Evolutionary conservation across 805 yeast genomes (phyloP).

Genomic region (Saturnispora diversa): DNA sequence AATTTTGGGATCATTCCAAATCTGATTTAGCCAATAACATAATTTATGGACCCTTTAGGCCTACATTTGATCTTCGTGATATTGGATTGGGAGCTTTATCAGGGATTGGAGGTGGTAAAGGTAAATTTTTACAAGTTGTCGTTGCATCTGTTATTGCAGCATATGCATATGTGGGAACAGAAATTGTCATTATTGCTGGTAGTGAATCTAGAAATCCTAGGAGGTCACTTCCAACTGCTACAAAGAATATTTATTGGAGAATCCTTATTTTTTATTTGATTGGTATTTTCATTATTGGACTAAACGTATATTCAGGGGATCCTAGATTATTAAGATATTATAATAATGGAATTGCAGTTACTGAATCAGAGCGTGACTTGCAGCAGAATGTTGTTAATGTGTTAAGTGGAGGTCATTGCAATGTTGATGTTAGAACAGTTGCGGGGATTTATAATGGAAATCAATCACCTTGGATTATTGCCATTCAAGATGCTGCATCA

Average conservation of each 20-base stretch:
- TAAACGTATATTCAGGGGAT: constrained; percentile 72
- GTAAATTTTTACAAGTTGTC: constrained; percentile 52
- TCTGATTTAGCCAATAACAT: constrained; percentile 40
- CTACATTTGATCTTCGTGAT: constrained; percentile 60
- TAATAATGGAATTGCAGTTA: constrained; percentile 25
- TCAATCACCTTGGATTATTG: constrained; percentile 52
- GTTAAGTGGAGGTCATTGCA: constrained; percentile 26
- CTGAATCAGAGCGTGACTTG: constrained; percentile 15
- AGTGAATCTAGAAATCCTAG: constrained; percentile 82
- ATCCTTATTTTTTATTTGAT: constrained; percentile 56
- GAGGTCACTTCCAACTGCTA: constrained; percentile 67
- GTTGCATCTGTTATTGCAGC: constrained; percentile 58
- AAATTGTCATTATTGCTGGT: constrained; percentile 74
- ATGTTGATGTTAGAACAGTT: constrained; percentile 22
- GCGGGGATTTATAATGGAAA: constrained; percentile 38
- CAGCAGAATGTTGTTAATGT: constrained; percentile 19
- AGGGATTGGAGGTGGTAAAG: constrained; percentile 56
- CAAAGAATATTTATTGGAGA: constrained; percentile 66
- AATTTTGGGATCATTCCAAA: constrained; percentile 54
- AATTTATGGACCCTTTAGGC: constrained; percentile 67
- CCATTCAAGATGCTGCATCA: constrained; percentile 43
- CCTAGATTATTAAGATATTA: constrained; percentile 57
- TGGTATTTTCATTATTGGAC: constrained; percentile 59
- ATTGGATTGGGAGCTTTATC: constrained; percentile 42
- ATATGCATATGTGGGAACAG: constrained; percentile 76